A percentile compares a stretch with the other conserved stretches of the same genome.
phyloP scores from a whole-genome alignment of 2,329 filamentous ascomycete genomes.

The Fusarium luffae region DNA sequence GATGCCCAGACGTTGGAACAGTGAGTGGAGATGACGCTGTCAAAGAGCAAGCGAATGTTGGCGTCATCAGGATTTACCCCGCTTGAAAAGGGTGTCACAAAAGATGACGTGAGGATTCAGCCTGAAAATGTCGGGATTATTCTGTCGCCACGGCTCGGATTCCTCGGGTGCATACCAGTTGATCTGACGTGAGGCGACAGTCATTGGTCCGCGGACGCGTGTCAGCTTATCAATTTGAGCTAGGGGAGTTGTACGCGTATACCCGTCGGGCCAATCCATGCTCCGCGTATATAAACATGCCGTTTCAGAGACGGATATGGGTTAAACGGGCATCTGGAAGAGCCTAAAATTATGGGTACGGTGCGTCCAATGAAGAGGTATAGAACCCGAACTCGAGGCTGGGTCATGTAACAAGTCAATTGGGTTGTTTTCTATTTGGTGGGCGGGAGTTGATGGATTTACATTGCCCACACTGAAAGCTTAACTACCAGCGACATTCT shows the following conservation, averaged over 20 bases:
- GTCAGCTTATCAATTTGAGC: conserved; percentile 5
- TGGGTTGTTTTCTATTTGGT: background rate
- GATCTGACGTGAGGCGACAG: conserved; percentile 23
- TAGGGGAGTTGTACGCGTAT: conserved; percentile 29
- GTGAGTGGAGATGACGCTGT: conserved; percentile 10
- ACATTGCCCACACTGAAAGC: no score
- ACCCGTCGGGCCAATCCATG: background rate
- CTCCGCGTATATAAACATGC: background rate
- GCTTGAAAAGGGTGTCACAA: background rate
- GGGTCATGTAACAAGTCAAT: background rate
- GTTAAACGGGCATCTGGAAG: background rate
- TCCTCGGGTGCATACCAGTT: conserved; percentile 9
- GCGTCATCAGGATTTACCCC: conserved; percentile 37
- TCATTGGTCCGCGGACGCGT: conserved; percentile 23
- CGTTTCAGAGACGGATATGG: background rate
- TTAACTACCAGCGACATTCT: conserved; percentile 10
- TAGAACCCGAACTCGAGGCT: background rate
- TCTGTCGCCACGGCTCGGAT: conserved; percentile 14
- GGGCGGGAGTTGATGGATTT: no score
- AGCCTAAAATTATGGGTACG: background rate
- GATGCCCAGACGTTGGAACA: conserved; percentile 22
- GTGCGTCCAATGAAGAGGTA: background rate
- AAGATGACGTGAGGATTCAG: background rate
- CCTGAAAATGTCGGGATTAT: background rate
- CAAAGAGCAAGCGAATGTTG: conserved; percentile 20